Conservation (phyloP, 2,329 filamentous ascomycete species). For the Helotiales sp. region DNA sequence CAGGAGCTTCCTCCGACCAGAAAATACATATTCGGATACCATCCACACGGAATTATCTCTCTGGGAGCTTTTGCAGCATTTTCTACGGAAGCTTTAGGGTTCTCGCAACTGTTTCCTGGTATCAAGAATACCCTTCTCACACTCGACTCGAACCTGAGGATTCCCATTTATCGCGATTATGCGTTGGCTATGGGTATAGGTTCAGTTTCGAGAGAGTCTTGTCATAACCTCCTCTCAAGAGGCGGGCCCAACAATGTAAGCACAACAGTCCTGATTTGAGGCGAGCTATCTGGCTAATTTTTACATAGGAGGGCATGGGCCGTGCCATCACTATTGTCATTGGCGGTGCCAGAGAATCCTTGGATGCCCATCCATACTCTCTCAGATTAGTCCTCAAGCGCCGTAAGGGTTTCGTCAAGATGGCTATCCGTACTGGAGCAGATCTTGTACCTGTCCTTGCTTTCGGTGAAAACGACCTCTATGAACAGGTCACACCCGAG, state of each 20-base stretch:
- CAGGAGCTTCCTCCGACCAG: constrained; percentile 74
- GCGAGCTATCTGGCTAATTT: constrained; percentile 8
- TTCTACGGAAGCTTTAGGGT: constrained; percentile 85
- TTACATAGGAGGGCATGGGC: constrained; percentile 72
- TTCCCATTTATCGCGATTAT: constrained; percentile 93
- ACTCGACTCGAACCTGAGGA: constrained; percentile 92
- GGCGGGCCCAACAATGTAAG: constrained; percentile 65
- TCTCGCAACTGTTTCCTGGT: constrained; percentile 83
- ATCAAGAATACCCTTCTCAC: constrained; percentile 94
- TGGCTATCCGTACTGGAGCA: constrained; percentile 88
- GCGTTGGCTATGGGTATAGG: constrained; percentile 84
- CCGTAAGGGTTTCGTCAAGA: constrained; percentile 90
- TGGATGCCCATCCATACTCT: constrained; percentile 79
- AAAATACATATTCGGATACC: constrained; percentile 97
- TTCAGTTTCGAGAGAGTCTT: constrained; percentile 88
- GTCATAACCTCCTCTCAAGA: constrained; percentile 80
- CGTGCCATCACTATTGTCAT: constrained; percentile 96
- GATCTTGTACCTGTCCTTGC: constrained; percentile 89
- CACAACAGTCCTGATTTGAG: not conserved
- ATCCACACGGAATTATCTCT: constrained; percentile 95
- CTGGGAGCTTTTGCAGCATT: constrained; percentile 95
- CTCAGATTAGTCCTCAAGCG: constrained; percentile 77
- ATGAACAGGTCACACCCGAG: constrained; percentile 81
- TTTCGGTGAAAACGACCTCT: constrained; percentile 95
- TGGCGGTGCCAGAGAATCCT: constrained; percentile 86